A percentile compares a stretch with the other conserved stretches of the same genome.
These are phyloP conservation scores for Phytophthora syringae DNA, from an alignment of 352 stramenopile species.

Conservation along the genomic window DNA sequence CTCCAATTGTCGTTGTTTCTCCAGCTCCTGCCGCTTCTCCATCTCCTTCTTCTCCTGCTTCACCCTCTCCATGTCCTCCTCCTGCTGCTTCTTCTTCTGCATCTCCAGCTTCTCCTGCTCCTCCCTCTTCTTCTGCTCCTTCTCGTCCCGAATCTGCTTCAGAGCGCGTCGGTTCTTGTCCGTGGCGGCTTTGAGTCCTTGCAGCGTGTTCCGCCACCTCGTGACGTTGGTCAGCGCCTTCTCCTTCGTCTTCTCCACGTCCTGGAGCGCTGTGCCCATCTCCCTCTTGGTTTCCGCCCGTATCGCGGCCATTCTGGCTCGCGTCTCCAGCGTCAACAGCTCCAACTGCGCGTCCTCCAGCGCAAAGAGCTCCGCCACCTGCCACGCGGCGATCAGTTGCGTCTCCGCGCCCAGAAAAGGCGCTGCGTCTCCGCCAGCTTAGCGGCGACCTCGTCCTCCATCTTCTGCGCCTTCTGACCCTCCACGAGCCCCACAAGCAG, in stretches of 20 bases:
- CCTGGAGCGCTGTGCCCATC: conserved; percentile 14
- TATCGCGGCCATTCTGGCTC: conserved; percentile 13
- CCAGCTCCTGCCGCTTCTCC: background rate
- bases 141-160: background rate
- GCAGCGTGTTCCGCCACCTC: conserved; percentile 27
- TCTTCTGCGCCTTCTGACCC: background rate
- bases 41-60: conserved; percentile 5
- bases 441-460: conserved; percentile 2
- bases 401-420: conserved; percentile 20
- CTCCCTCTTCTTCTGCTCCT: conserved; percentile 11
- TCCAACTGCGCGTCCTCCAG: conserved; percentile 31
- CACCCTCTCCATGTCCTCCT: conserved; percentile 4
- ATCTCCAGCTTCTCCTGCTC: conserved; percentile 6
- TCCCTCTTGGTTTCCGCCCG: conserved; percentile 17
- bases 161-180: conserved; percentile 20
- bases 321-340: conserved; percentile 30
- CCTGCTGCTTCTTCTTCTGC: conserved; percentile 1
- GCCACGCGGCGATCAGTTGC: conserved; percentile 25
- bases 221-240: conserved; percentile 21
- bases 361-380: conserved; percentile 30
- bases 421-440: conserved; percentile 24
- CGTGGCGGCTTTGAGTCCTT: conserved; percentile 22
- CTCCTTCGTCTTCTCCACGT: conserved; percentile 13
- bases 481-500: conserved; percentile 4
- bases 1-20: background rate